Evolutionary conservation across 805 yeast genomes (phyloP).

Genomic region (Candida corydali): DNA sequence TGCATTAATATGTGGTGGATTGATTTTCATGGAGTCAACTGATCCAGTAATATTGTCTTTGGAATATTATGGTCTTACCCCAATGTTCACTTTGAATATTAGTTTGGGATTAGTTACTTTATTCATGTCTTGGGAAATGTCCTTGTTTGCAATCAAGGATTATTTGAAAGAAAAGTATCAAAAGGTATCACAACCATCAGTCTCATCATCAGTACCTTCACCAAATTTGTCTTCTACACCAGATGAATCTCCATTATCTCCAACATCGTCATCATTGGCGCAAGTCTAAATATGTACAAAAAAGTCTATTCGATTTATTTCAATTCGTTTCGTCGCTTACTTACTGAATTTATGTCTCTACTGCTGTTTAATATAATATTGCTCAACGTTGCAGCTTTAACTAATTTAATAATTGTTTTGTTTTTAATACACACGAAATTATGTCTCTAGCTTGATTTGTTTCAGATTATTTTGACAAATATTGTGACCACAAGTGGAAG

Average conservation of each 20-base stretch:
- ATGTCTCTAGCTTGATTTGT: no score
- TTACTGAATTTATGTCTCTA: no score
- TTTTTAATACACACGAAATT: no score
- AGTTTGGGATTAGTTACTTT: conserved; percentile 75
- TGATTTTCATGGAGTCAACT: conserved; percentile 87
- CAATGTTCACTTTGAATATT: conserved; percentile 91
- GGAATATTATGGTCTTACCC: conserved; percentile 63
- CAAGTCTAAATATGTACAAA: neutral
- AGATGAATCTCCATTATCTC: neutral
- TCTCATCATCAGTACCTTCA: neutral
- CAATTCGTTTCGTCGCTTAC: no score
- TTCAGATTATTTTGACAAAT: no score
- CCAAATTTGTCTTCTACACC: neutral
- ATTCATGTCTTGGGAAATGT: conserved; percentile 86
- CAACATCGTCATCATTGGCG: neutral
- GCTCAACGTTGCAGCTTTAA: no score
- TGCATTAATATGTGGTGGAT: conserved; percentile 81
- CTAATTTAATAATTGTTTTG: no score
- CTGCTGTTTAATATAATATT: no score
- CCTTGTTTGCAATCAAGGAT: conserved; percentile 58
- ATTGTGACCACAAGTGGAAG: no score
- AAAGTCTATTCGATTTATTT: no score
- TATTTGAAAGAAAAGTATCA: conserved; percentile 20
- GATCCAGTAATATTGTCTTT: conserved; percentile 80
- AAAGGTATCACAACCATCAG: neutral